Evolutionary conservation across 1,139 yeast species (phyloP), one percentile per base, ranked within the genome.

Genomic region (Suhomyces maxii): DNA sequence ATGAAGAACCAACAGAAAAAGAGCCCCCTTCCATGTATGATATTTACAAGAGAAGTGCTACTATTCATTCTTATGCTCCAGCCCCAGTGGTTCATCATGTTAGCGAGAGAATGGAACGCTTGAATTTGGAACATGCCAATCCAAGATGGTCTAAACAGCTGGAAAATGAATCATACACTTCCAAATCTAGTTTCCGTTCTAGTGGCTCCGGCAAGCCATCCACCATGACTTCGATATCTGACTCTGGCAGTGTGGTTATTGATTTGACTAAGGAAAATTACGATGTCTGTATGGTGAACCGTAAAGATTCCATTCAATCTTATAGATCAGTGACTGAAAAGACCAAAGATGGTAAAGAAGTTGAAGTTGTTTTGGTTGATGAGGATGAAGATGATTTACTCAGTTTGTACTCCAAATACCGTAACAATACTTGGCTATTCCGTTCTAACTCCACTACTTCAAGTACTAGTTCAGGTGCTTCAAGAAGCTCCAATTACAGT

Each of bases 341-440:
- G 44, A 55, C 69, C 14, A 67, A 60, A 25, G 68, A 70, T 39
- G 82, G 82, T 3, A 69, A 67, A 44, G 64, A 69, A 12, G 72
- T 73, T 1, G 82, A 77, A 53, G 79, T 75, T 2, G 79, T 77
- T 6, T 68, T 36, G 55, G 75, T 72, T 4, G 77, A 71, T 32
- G 75, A 70, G 36, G 73, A 68, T 6, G 63, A 63, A 12, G 71
- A 68, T 44, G 77, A 71, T 26, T 60, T 71, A 42, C 59, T 60
- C 48, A 74, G 79, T 54, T 67, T 75, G 44, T 75, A 75, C 51
- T 75, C 79, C n/a, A 71, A 68, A 49, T 75, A 75, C 52, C 66
- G 71, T 43, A 62, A 61, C 40, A 57, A 64, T 34, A 60, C 48
- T 10, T 72, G 71, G 57, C 47, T 67, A 7, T 58, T 61, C 35